Percentiles rank a stretch among this genome's conserved stretches.
phyloP scores from a whole-genome alignment of 2,329 filamentous ascomycete genomes.

The Botrytis sinoallii region DNA sequence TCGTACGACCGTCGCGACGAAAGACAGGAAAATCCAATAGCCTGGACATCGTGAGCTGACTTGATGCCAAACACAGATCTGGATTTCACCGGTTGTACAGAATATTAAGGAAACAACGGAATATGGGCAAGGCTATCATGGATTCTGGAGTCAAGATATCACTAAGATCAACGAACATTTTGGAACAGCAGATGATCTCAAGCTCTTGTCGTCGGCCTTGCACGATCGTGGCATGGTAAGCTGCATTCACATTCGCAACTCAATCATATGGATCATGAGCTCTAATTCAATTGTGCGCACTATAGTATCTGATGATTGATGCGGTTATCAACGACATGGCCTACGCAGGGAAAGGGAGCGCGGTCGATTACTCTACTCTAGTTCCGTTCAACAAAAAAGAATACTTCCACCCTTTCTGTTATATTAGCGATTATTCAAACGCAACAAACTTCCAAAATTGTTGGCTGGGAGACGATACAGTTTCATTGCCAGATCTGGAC shows the following conservation, averaged over 20 bases:
- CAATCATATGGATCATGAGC: background rate
- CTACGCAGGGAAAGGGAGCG: constrained; percentile 18
- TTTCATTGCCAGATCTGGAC: constrained; percentile 44
- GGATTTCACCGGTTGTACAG: constrained; percentile 44
- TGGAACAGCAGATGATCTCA: constrained; percentile 58
- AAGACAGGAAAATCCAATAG: background rate
- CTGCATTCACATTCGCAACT: background rate
- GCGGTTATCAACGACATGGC: constrained; percentile 49
- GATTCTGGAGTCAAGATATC: constrained; percentile 45
- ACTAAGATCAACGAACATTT: constrained; percentile 55
- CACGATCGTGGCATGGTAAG: constrained; percentile 50
- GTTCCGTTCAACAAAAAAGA: constrained; percentile 26
- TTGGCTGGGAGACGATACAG: constrained; percentile 39
- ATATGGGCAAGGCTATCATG: constrained; percentile 44
- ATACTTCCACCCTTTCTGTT: constrained; percentile 25
- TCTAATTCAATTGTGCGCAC: constrained; percentile 1
- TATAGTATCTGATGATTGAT: constrained; percentile 46
- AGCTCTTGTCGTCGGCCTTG: constrained; percentile 52
- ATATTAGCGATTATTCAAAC: constrained; percentile 38
- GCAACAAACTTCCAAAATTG: constrained; percentile 33
- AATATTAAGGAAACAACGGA: constrained; percentile 40
- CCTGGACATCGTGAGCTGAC: constrained; percentile 8
- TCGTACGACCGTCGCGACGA: background rate
- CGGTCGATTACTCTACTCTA: constrained; percentile 24
- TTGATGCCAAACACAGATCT: constrained; percentile 27